Evolutionary conservation across 345 rosid species (phyloP), one percentile per base, ranked within the genome.

Genomic region (Eucalyptus paniculata): DNA sequence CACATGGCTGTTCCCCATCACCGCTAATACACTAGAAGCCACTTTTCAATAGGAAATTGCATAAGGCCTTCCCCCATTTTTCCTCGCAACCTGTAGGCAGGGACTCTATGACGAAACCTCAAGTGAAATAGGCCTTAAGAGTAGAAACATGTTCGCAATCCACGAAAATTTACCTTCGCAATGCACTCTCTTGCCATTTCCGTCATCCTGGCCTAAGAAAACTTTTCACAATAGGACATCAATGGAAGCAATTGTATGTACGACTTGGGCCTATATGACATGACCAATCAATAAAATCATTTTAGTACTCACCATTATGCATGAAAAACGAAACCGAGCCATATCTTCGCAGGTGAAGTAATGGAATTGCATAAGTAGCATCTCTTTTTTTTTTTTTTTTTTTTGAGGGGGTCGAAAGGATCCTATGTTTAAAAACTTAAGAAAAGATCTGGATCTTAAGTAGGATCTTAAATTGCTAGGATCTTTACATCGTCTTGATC

Each of bases 21-120:
- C 6, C 0, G 23, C 12, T 67, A 65, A n/a, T n/a, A 5, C 4
- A 5, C 77, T n/a, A 65, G 12, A n/a, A 4, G 3, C 77, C 40
- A 32, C 77, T 8, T 67, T 67, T 67, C 40, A 8, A 14, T 67
- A 67, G 5, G 6, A 67, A 67, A n/a, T 67, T 8, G 77, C 5
- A 15, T 8, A 1, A n/a, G 77, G 40, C 77, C 21, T 32, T 8
- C 56, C 37, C 18, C 23, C 80, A 67, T 67, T 67, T 32, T 67
- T 8, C 4, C 80, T 17, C 80, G 6, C 42, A 9, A 32, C 80
- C 23, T 4, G 1, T 69, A 72, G 44, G 7, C 3, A 5, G 21
- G 26, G 82, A 69, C 44, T 5, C 12, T 5, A 42, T 18, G 11
- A 72, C 4, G 4, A 18, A 72, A 34, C 14, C 82, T 37, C 42